Conservation (phyloP, 73 alveolate genomes). For the Tetrahymena thermophila region DNA sequence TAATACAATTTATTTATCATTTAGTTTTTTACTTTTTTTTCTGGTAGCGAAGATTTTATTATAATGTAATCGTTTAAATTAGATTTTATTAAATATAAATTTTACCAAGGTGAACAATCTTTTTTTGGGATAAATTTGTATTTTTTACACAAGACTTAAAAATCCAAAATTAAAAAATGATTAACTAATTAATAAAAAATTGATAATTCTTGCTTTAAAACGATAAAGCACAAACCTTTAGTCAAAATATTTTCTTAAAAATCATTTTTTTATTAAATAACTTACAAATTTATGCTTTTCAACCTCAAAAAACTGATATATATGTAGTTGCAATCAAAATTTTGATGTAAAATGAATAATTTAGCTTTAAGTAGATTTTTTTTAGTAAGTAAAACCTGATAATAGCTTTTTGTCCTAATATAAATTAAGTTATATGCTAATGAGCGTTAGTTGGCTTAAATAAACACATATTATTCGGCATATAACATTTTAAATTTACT, state of each 20-base stretch:
- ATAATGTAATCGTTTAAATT: neutral
- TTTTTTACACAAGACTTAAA: neutral
- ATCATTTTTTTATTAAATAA: too few relatives aligned
- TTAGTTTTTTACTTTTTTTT: too few relatives aligned
- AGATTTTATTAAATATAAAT: neutral
- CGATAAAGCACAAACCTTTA: too few relatives aligned
- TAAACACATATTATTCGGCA: neutral
- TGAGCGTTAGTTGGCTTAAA: neutral
- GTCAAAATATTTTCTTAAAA: too few relatives aligned
- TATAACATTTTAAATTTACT: too few relatives aligned
- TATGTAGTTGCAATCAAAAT: neutral
- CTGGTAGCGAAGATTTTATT: neutral
- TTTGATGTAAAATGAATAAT: too few relatives aligned
- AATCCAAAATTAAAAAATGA: neutral
- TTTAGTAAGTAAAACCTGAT: neutral
- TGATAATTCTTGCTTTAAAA: too few relatives aligned
- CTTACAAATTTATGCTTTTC: neutral
- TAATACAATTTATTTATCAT: too few relatives aligned
- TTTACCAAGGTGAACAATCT: neutral
- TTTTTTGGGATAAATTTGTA: neutral
- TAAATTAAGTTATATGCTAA: too few relatives aligned
- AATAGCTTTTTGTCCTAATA: too few relatives aligned
- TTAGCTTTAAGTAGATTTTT: neutral
- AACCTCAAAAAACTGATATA: neutral
- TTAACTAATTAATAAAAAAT: neutral